Evolutionary conservation across 116 monocot species (phyloP).

Genomic region (Iris pallida): DNA sequence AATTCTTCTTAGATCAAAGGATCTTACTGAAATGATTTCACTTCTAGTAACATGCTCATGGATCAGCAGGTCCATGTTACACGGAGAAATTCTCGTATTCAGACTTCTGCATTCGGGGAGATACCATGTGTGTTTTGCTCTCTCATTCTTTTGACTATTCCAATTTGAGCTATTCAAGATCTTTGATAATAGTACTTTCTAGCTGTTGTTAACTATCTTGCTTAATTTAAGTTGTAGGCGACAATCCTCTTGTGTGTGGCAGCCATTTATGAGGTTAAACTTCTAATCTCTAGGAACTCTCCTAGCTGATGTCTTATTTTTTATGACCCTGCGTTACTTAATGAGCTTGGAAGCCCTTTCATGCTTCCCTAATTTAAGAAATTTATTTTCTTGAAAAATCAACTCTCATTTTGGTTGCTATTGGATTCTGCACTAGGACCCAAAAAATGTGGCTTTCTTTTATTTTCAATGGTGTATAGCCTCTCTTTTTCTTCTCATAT

Average conservation of each 20-base stretch:
- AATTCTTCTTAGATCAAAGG: slow-evolving; percentile 6
- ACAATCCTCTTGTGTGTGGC: slow-evolving; percentile 6
- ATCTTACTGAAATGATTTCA: slow-evolving; percentile 11
- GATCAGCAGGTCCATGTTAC: slow-evolving; percentile 36
- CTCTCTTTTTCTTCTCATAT: not conserved
- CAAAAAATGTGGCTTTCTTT: not conserved
- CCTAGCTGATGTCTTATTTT: slow-evolving; percentile 1
- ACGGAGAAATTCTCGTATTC: slow-evolving; percentile 29
- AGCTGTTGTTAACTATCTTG: slow-evolving; percentile 16
- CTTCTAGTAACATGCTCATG: slow-evolving; percentile 28
- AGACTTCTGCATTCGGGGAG: slow-evolving; percentile 30
- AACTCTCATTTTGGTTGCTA: not conserved
- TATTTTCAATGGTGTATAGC: not conserved
- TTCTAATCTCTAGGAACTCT: slow-evolving; percentile 11
- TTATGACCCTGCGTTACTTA: not conserved
- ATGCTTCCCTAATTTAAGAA: not conserved
- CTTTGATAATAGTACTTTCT: slow-evolving; percentile 18
- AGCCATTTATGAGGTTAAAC: slow-evolving; percentile 18
- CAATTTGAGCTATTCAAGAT: slow-evolving; percentile 17
- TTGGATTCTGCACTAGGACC: not conserved
- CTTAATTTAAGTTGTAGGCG: slow-evolving; percentile 23
- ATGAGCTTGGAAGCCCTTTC: not conserved
- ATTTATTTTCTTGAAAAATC: not conserved
- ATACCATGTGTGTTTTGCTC: slow-evolving; percentile 40
- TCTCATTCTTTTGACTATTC: slow-evolving; percentile 22